phyloP scores from a whole-genome alignment of 2,329 filamentous ascomycete genomes.

The Plectosphaerella plurivora region DNA sequence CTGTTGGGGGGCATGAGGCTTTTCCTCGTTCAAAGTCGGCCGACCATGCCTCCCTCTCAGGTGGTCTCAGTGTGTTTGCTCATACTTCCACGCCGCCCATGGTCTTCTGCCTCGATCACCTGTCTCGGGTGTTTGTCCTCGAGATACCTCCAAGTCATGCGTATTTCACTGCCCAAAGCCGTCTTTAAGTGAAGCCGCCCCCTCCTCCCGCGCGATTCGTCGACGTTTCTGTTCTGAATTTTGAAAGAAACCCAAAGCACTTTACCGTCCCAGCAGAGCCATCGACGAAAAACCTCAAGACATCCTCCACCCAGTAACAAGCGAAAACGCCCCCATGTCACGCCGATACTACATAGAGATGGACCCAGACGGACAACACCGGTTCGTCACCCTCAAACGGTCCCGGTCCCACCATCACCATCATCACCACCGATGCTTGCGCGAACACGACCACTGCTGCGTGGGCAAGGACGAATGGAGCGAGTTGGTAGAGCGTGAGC shows the following conservation, averaged over 20 bases:
- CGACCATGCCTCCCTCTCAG: neutral
- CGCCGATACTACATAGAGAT: slow-evolving; percentile 31
- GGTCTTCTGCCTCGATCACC: slow-evolving; percentile 15
- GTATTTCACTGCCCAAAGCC: neutral
- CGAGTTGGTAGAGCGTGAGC: slow-evolving; percentile 28
- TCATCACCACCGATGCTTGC: slow-evolving; percentile 14
- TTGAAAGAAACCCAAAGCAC: no score
- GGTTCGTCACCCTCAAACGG: slow-evolving; percentile 34
- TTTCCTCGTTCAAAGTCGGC: neutral
- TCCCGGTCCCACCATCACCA: slow-evolving; percentile 28
- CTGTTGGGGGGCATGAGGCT: no score
- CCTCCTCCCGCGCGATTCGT: no score
- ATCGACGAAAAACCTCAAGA: no score
- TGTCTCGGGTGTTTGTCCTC: slow-evolving; percentile 5
- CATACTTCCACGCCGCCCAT: neutral
- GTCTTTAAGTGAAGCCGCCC: no score
- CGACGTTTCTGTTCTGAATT: no score
- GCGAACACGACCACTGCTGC: slow-evolving; percentile 24
- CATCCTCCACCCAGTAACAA: neutral
- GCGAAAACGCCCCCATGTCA: slow-evolving; percentile 22
- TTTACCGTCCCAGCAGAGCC: no score
- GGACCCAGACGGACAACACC: slow-evolving; percentile 23
- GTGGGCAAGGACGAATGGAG: slow-evolving; percentile 32
- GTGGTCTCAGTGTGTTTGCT: neutral
- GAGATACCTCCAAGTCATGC: slow-evolving; percentile 2